Conservation (phyloP, 306 rosid species). For the Fragaria vesca region DNA sequence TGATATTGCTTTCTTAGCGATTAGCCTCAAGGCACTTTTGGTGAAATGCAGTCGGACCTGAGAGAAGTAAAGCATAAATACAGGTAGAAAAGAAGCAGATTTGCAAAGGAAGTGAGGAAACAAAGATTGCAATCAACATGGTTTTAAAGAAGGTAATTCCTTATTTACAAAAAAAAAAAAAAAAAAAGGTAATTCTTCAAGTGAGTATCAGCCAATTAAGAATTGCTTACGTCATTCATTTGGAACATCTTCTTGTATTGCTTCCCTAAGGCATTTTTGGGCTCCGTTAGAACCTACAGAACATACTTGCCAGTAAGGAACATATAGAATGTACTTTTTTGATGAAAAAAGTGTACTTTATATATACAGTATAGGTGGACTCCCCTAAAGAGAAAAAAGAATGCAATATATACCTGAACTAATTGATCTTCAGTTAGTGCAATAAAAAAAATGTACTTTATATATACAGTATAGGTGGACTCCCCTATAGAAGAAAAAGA, state of each 20-base stretch:
- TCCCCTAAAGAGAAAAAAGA: conserved; percentile 9
- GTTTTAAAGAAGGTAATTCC: neutral
- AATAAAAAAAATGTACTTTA: neutral
- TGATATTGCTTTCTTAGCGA: conserved; percentile 80
- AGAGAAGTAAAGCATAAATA: conserved; percentile 22
- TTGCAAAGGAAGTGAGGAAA: conserved; percentile 16
- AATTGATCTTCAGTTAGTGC: conserved; percentile 94
- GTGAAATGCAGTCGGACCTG: conserved; percentile 88
- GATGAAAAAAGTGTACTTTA: neutral
- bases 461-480: neutral
- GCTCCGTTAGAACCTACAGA: conserved; percentile 83
- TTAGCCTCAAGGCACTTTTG: conserved; percentile 58
- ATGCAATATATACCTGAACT: conserved; percentile 61
- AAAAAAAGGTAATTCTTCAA: neutral
- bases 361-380: neutral
- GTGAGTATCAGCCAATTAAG: neutral
- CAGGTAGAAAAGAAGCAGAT: conserved; percentile 23
- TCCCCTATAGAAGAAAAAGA: conserved; percentile 12
- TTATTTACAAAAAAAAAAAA: no score
- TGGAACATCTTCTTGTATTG: conserved; percentile 90
- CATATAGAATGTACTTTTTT: neutral
- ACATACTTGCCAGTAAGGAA: conserved; percentile 23
- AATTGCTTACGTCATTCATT: conserved; percentile 83
- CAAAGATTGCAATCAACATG: conserved; percentile 7
- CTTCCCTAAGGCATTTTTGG: conserved; percentile 95